Evolutionary conservation across 768 basidiomycete species (phyloP), one percentile per base, ranked within the genome.

Genomic region (Leccinum boreale): DNA sequence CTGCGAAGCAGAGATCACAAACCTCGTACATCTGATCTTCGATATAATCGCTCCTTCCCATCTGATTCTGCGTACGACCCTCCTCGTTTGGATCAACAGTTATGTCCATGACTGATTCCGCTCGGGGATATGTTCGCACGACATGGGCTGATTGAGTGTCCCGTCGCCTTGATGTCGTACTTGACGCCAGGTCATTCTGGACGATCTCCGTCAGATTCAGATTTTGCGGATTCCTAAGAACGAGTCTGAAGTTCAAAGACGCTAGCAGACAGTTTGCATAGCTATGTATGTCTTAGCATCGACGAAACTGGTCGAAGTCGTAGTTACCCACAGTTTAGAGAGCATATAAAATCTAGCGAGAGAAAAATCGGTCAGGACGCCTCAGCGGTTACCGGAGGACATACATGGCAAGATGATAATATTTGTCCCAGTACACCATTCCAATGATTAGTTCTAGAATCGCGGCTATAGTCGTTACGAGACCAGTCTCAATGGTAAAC

Each of bases 401-500:
- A 50, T 53, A 65, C 64, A 65, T 19, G 2, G 64, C 53, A 6
- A 53, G 0, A 15, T 65, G 60, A 52, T 50, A 59, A 10, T 45
- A n/a, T 2, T 33, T 28, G 1, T 55, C 8, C 3, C 2, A 4
- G 4, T 46, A 42, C 17, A 52, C 19, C 5, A 49, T 29, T 15
- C 63, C 59, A 29, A 65, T 26, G 11, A 58, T 36, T 3, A 65
- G 42, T 24, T 61, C 64, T 1, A 56, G 8, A 15, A 65, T 42
- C 6, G 55, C 63, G 8, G 62, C 50, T 11, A 52, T 17, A 10
- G 59, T 49, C 23, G 63, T 64, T 19, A 64, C 52, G 15, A 61
- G 51, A 10, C 63, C 59, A 8, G 59, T 64, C 49, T 65, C 63
- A 11, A 61, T 52, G 26, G 59, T 61, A n/a, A 60, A 33, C 44